phyloP scores from a whole-genome alignment of 2,329 filamentous ascomycete species.

The Chaetomium olivaceum region DNA sequence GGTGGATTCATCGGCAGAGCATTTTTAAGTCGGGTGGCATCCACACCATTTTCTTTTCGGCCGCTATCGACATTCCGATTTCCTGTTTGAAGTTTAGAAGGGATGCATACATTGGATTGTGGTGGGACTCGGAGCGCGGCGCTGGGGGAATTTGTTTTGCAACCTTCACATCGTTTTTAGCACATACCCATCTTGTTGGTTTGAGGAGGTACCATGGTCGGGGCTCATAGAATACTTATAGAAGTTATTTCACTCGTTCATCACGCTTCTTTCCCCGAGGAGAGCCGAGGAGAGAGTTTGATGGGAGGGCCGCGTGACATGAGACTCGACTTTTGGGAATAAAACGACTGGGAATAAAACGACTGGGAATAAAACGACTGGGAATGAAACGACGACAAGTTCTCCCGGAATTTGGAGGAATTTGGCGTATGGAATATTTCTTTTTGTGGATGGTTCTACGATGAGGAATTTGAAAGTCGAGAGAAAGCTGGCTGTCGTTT shows the following conservation, averaged over 20 bases:
- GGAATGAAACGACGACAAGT: no score
- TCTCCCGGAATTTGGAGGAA: no score
- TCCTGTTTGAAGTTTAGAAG: background rate
- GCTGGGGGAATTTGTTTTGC: background rate
- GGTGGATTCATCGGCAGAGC: background rate
- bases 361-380: no score
- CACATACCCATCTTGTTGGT: background rate
- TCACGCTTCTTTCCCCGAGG: no score
- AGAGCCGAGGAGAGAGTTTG: no score
- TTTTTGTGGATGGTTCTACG: no score
- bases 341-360: no score
- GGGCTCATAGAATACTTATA: constrained; percentile 12
- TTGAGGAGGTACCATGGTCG: background rate
- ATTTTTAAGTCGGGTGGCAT: background rate
- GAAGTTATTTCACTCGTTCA: background rate
- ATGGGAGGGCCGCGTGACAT: no score
- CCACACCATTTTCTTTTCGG: background rate
- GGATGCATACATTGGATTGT: background rate
- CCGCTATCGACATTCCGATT: background rate
- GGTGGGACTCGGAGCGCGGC: background rate
- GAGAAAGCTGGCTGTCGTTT: no score
- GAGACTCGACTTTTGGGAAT: no score
- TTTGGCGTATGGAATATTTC: no score
- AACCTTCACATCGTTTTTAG: background rate
- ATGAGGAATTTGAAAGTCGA: no score